These are phyloP conservation scores for Beta lomatogona DNA, from an alignment of 179 eudicot genomes.

Conservation along the genomic window DNA sequence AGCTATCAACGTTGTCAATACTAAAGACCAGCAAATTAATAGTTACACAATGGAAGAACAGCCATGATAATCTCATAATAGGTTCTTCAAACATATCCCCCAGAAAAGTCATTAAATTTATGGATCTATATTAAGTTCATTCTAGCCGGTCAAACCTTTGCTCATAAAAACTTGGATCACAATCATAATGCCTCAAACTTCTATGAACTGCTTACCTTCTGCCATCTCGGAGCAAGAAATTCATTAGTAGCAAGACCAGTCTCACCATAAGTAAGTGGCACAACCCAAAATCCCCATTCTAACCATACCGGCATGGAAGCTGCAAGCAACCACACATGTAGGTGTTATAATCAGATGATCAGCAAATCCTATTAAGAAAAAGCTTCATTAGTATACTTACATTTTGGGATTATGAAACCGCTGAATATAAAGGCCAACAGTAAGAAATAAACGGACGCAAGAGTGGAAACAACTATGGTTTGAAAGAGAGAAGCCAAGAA, in stretches of 20 bases:
- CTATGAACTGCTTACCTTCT: constrained; percentile 44
- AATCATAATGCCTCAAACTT: neutral
- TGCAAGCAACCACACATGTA: constrained; percentile 34
- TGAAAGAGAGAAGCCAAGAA: constrained; percentile 66
- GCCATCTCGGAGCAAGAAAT: constrained; percentile 84
- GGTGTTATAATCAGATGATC: constrained; percentile 6
- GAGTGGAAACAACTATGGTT: constrained; percentile 48
- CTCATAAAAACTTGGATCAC: constrained; percentile 3
- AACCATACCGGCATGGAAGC: constrained; percentile 86
- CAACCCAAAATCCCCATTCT: constrained; percentile 79
- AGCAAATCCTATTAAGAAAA: neutral
- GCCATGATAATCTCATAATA: neutral
- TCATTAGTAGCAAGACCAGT: constrained; percentile 74
- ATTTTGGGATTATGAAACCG: constrained; percentile 75
- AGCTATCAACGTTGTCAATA: neutral
- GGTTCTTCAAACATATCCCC: neutral
- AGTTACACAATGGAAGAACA: neutral
- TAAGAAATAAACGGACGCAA: constrained; percentile 47
- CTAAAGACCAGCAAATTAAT: neutral
- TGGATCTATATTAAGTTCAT: neutral
- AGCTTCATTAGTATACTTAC: constrained; percentile 39
- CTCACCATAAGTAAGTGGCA: constrained; percentile 76
- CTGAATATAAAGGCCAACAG: constrained; percentile 56
- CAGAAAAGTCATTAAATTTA: neutral
- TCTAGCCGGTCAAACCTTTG: neutral